These are phyloP conservation scores for Lentinula raphanica DNA, from an alignment of 768 basidiomycete species.

Conservation along the genomic window DNA sequence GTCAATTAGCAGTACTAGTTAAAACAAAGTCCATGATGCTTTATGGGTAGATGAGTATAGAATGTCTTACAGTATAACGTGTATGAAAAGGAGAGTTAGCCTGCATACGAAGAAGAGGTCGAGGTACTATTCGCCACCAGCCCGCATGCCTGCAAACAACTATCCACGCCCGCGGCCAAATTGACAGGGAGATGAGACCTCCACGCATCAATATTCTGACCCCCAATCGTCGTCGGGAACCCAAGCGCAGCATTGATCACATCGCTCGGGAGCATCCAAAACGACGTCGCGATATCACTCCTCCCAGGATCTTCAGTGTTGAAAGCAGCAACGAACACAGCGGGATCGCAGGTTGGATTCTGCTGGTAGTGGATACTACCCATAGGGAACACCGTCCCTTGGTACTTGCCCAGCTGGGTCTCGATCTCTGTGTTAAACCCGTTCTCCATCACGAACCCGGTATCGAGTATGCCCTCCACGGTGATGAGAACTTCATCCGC, in stretches of 20 bases:
- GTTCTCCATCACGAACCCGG: neutral
- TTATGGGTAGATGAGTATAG: too few species aligned
- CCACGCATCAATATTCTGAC: slow-evolving; percentile 9
- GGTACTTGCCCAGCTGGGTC: slow-evolving; percentile 9
- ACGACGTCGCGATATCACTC: slow-evolving; percentile 11
- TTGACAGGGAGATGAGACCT: slow-evolving; percentile 8
- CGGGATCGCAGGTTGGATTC: slow-evolving; percentile 10
- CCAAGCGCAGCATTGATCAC: slow-evolving; percentile 11
- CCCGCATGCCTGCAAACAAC: slow-evolving; percentile 9
- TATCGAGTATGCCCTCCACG: slow-evolving; percentile 21
- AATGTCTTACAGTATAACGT: too few species aligned
- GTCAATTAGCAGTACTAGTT: too few species aligned
- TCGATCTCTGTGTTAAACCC: slow-evolving; percentile 7
- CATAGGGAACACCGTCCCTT: neutral
- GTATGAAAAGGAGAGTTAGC: too few species aligned
- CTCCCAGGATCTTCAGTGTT: slow-evolving; percentile 10
- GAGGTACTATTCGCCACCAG: neutral
- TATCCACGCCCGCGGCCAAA: slow-evolving; percentile 12
- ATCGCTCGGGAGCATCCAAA: slow-evolving; percentile 5
- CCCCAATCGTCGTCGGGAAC: slow-evolving; percentile 12
- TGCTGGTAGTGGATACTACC: slow-evolving; percentile 11
- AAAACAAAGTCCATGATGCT: too few species aligned
- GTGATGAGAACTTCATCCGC: slow-evolving; percentile 27
- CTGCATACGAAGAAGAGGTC: neutral
- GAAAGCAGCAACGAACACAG: slow-evolving; percentile 7